Evolutionary conservation across 2,329 filamentous ascomycete species (phyloP), one percentile per base, ranked within the genome.

Genomic region (Pestalotiopsis fici): DNA sequence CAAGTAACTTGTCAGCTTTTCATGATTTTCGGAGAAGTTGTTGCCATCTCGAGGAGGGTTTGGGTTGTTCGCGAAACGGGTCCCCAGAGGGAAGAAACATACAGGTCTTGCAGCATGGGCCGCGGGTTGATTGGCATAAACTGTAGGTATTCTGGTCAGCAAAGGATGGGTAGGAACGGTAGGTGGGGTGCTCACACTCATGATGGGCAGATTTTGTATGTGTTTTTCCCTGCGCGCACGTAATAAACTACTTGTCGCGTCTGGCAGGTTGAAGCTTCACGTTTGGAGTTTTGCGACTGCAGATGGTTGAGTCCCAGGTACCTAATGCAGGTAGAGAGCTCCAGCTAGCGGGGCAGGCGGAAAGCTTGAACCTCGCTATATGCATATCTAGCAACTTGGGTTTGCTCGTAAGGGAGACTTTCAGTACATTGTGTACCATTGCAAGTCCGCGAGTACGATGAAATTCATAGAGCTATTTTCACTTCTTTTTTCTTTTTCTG

Each of bases 121-220:
- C 95, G 93, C 78, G 96, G 96, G 87, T 99, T 99, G 77, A 98
- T 87, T 71, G 96, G 96, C 80, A 97, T 91, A 84, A 97, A 97
- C 89, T 91, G 69, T 11, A 15, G 28, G 27, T 11, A 21, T 56
- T 13, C 35, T 54, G 21, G 37, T 65, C 21, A 55, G 23, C 7
- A 28, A 65, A 66, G 57, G 59, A 27, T n/a, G 9, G 27, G 18
- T 15, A 47, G 13, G 2, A 15, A 23, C 15, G 27, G 13, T 56
- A 23, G 50, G 9, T 28, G 27, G 27, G 23, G n/a, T 18, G 27
- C 75, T 72, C 71, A 79, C 78, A 77, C 78, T 80, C 78, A 79
- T 79, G 71, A 64, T 76, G 74, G 74, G 73, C 69, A 69, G 63
- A 37, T 67, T 56, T 37, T 37, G 50, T 18, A 11, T 35, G n/a